Evolutionary conservation across 1,284 basidiomycete species (phyloP), one percentile per base, ranked within the genome.

Genomic region (Crepidotus sp.): DNA sequence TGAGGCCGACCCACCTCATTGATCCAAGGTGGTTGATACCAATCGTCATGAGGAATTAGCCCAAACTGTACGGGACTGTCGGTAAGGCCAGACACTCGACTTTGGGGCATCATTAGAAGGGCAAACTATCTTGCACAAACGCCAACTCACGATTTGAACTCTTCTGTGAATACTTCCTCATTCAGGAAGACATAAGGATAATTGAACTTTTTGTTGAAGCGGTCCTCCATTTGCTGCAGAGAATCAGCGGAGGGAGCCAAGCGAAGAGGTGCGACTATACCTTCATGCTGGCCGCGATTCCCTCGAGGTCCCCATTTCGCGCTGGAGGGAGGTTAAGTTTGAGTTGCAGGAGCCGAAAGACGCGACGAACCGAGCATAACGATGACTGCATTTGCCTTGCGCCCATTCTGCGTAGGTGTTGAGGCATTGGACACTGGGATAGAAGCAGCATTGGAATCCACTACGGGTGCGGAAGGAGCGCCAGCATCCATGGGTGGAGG

Each of bases 131-230:
- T 17, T n/a, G 14, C 10, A n/a, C n/a, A 11, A 38, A 14, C 42
- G 33, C 3, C 0, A 3, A 49, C 69, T 40, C 53, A 86, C 79
- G 67, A 66, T 56, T 86, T 90, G 65, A 93, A 93, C 19, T 76
- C 71, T 3, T 87, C 82, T 3, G 75, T 69, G 59, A 93, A 94
- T 0, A 73, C 71, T 46, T 83, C 71, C 37, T 94, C 89, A 57
- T 93, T 93, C 45, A 94, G 68, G 64, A 94, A 87, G 29, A 90
- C 81, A 57, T 87, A 93, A 19, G 88, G 86, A 61, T 93, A 94
- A 34, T 76, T 66, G 56, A 82, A 89, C 61, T 85, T 83, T 58
- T 81, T 80, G 69, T 93, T 93, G 70, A 92, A 86, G 30, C 82
- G 71, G 57, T 87, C 83, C 61, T 88, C 84, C 62, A 83, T 72